These are phyloP conservation scores for Penicillium taxi DNA, from an alignment of 495 filamentous ascomycete species.

Conservation along the genomic window DNA sequence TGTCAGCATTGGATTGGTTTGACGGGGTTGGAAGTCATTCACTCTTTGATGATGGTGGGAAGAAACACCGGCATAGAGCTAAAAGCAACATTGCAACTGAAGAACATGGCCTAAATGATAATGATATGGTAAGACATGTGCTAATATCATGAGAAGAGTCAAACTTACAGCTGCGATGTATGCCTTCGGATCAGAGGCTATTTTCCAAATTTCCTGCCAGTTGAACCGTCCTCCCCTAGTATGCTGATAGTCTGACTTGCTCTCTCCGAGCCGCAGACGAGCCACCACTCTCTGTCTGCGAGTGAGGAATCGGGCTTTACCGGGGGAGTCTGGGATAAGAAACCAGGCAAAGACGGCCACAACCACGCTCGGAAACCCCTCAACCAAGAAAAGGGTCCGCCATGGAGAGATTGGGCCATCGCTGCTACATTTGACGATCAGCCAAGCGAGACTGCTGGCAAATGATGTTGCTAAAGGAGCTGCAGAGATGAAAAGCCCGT, in stretches of 20 bases:
- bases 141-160: neutral
- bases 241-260: slow-evolving; percentile 15
- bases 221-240: slow-evolving; percentile 26
- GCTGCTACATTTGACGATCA: slow-evolving; percentile 44
- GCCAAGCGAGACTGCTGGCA: slow-evolving; percentile 56
- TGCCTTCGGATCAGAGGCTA: slow-evolving; percentile 53
- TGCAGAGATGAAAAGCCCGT: slow-evolving; percentile 54
- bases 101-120: slow-evolving; percentile 44
- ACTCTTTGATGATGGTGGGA: slow-evolving; percentile 51
- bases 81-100: slow-evolving; percentile 53
- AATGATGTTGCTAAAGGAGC: slow-evolving; percentile 61
- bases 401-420: slow-evolving; percentile 48
- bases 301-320: slow-evolving; percentile 42
- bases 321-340: slow-evolving; percentile 48
- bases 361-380: slow-evolving; percentile 54
- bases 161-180: slow-evolving; percentile 57
- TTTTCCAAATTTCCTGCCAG: slow-evolving; percentile 45
- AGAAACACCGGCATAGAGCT: slow-evolving; percentile 53
- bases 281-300: slow-evolving; percentile 40
- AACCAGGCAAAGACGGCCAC: slow-evolving; percentile 48
- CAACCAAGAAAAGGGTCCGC: slow-evolving; percentile 53
- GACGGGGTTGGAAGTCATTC: slow-evolving; percentile 9
- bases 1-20: neutral
- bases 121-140: neutral
- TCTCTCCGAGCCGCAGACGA: slow-evolving; percentile 39